phyloP scores from a whole-genome alignment of 2,329 filamentous ascomycete species.

The Colletotrichum limetticola region DNA sequence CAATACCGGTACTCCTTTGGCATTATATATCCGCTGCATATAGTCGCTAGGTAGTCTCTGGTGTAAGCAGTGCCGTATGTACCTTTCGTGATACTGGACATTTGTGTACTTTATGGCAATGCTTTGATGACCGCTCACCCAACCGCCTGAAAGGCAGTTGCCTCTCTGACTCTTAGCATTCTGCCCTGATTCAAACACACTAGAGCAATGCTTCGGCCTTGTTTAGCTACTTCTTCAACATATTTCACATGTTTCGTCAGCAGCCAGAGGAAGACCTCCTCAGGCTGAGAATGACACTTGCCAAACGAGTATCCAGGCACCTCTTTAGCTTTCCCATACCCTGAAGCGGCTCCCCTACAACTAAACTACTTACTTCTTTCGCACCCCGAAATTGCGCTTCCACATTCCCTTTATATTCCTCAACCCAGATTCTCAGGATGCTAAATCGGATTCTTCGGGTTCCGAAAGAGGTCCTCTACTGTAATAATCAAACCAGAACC shows the following conservation, averaged over 20 bases:
- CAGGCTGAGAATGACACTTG: not conserved
- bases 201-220: not conserved
- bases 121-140: not conserved
- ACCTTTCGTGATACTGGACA: not conserved
- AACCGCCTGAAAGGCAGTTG: not conserved
- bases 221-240: not conserved
- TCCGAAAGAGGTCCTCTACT: too few relatives aligned
- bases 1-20: not conserved
- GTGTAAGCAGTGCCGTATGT: not conserved
- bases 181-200: not conserved
- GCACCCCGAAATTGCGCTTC: too few relatives aligned
- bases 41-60: not conserved
- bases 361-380: too few relatives aligned
- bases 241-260: not conserved
- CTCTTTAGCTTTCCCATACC: too few relatives aligned
- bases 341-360: too few relatives aligned
- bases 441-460: too few relatives aligned
- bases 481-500: too few relatives aligned
- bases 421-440: too few relatives aligned
- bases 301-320: too few relatives aligned
- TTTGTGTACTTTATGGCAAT: not conserved
- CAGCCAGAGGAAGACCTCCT: not conserved
- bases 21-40: not conserved
- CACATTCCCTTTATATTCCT: too few relatives aligned
- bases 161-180: not conserved